Evolutionary conservation across 345 rosid genomes (phyloP), one percentile per base, ranked within the genome.

Genomic region (Noccaea caerulescens): DNA sequence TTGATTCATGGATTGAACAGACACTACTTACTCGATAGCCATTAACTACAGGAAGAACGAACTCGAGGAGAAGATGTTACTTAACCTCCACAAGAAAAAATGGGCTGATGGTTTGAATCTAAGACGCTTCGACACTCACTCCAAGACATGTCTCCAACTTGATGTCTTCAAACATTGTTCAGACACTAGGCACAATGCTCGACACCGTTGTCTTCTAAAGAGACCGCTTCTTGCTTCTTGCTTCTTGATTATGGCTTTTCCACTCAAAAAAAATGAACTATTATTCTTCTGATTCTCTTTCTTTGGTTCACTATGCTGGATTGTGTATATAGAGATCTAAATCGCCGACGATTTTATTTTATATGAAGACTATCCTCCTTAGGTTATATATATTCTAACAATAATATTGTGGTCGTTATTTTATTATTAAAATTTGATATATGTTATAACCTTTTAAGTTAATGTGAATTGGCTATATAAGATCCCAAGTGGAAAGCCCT

Each of bases 51-150:
- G 97, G 69, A 90, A 88, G 79, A 88, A 90, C 67, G 97, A 90
- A 64, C 94, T 90, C 6, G 94, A 90, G 80, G 93, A 88, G 65
- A 90, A 88, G 78, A 90, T 90, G 97, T 81, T 90, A 37, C 84
- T 90, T 44, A 88, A 90, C 81, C 86, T 91, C 60, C 94, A 91
- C 83, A 86, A 91, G 81, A 91, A 91, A 91, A 91, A 91, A 72
- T 91, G 96, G 97, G 85, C 96, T 3, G 96, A 88, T 80, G 93
- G 96, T 37, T 68, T 91, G 75, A 88, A 87, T 0, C 96, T n/a
- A n/a, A n/a, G n/a, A n/a, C n/a, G n/a, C n/a, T n/a, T n/a, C n/a
- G n/a, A n/a, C n/a, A n/a, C n/a, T n/a, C n/a, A n/a, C n/a, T n/a
- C n/a, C n/a, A n/a, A n/a, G n/a, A n/a, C 93, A 92, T 30, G 90